Percentiles rank a stretch among this genome's conserved stretches.
Evolutionary conservation across 495 filamentous ascomycete genomes (phyloP).

Genomic region (Tetracladium setigerum): DNA sequence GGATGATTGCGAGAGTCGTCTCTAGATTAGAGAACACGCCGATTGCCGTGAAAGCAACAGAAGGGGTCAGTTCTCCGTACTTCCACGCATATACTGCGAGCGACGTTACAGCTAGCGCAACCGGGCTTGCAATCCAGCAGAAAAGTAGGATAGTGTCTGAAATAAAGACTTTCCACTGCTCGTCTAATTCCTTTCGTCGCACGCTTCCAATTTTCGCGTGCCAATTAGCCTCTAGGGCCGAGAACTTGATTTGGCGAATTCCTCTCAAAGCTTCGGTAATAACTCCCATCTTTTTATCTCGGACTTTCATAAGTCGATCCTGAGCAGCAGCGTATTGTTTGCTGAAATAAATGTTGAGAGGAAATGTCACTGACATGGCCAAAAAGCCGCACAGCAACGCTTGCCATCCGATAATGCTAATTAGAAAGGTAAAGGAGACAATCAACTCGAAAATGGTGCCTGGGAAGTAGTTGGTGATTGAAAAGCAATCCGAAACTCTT

Average conservation of each 20-base stretch:
- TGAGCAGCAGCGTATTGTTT: constrained; percentile 16
- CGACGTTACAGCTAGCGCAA: constrained; percentile 14
- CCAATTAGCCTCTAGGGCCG: constrained; percentile 25
- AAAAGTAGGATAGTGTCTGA: constrained; percentile 12
- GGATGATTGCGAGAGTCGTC: constrained; percentile 13
- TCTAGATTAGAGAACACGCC: constrained; percentile 21
- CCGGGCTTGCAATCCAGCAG: constrained; percentile 11
- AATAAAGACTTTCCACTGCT: constrained; percentile 14
- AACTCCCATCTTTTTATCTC: constrained; percentile 20
- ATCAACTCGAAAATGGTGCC: constrained; percentile 53
- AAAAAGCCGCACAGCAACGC: constrained; percentile 13
- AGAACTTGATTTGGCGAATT: constrained; percentile 31
- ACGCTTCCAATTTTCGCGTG: constrained; percentile 13
- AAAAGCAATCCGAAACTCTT: constrained; percentile 7
- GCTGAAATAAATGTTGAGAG: constrained; percentile 12
- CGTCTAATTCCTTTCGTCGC: constrained; percentile 17
- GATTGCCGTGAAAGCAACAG: constrained; percentile 27
- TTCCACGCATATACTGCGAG: constrained; percentile 18
- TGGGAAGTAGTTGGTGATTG: constrained; percentile 60
- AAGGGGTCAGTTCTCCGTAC: constrained; percentile 16
- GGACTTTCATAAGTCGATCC: constrained; percentile 22
- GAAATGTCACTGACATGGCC: constrained; percentile 6
- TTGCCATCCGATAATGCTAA: constrained; percentile 15
- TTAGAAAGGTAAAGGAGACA: constrained; percentile 14
- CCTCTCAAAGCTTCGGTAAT: constrained; percentile 25